Base-by-base conservation (phyloP, 805 yeast species). In the Debaryomyces castellii region DNA sequence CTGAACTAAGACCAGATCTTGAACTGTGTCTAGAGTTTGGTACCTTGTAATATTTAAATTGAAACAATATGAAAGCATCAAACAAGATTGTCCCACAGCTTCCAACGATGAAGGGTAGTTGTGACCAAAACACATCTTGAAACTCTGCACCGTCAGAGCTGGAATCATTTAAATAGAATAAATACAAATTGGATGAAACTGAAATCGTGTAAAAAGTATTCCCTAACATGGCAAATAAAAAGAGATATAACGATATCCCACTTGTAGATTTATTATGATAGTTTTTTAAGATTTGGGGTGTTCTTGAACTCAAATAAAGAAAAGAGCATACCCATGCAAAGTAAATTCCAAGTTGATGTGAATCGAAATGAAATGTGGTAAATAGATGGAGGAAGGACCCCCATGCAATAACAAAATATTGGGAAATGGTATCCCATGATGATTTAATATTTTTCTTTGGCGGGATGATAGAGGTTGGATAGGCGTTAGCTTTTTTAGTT, bases 41-140 rank as follows among this genome's bases (percentile, higher is more conserved):
- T 20, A 9, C 17, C 10, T 27, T 17, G 17, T 33, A 40, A 58
- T 49, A 45, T 67, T 66, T 62, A 47, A 58, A 66, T 52, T 71
- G 76, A 39, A 60, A 51, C 28, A 71, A 51, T 22, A 71, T 61
- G 14, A 64, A 50, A 17, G 49, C 41, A 51, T 71, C 76, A 62
- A 90, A 88, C 4, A 81, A 50, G 17, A 90, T 77, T 0, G 97
- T 89, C 3, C 97, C 96, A 0, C 86, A 77, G 52, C 90, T 81
- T 0, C 97, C 96, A 14, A 88, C 58, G 24, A 91, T 67, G 57
- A 82, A 90, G 0, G 97, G 96, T 40, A 88, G 58, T 55, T 89
- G 96, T 33, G 80, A 81, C 52, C 65, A 55, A 21, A 87, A 63
- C 55, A 85, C 86, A 6, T 51, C 66, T 44, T 52, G 53, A 37